Conservation (phyloP, 2,329 filamentous ascomycete genomes). For the Aureobasidium sp. region DNA sequence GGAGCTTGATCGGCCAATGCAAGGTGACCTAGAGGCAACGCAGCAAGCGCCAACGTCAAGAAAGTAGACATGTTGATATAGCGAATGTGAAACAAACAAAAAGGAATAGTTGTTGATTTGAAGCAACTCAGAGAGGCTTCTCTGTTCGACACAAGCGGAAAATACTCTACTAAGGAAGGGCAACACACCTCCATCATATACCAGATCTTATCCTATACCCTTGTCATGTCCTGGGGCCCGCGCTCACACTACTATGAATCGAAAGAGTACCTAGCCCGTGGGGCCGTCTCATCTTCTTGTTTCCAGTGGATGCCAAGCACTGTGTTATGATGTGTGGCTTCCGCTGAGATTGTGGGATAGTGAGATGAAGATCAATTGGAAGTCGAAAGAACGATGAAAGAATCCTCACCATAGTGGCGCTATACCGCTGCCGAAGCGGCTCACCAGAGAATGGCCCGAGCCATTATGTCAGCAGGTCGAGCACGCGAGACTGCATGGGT, state of each 20-base stretch:
- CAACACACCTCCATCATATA: constrained; percentile 8
- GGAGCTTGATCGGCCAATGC: constrained; percentile 8
- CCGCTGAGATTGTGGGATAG: neutral
- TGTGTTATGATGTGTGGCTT: constrained; percentile 8
- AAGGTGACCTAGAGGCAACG: neutral
- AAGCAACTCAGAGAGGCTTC: neutral
- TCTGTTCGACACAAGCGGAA: neutral
- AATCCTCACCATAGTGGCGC: neutral
- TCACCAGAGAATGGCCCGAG: neutral
- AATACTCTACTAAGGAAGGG: neutral
- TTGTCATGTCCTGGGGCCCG: constrained; percentile 7
- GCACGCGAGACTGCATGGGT: neutral
- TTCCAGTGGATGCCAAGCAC: constrained; percentile 7
- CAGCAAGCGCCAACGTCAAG: neutral
- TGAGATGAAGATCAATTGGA: neutral
- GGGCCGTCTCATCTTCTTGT: constrained; percentile 5
- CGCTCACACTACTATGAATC: neutral
- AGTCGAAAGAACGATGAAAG: neutral
- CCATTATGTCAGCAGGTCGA: neutral
- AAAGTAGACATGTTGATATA: neutral
- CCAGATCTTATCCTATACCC: neutral
- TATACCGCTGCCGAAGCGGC: neutral
- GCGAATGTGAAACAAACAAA: neutral
- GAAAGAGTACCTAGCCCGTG: neutral
- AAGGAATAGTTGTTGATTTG: neutral